phyloP scores from a whole-genome alignment of 495 filamentous ascomycete species.

The Penicillium soppii region DNA sequence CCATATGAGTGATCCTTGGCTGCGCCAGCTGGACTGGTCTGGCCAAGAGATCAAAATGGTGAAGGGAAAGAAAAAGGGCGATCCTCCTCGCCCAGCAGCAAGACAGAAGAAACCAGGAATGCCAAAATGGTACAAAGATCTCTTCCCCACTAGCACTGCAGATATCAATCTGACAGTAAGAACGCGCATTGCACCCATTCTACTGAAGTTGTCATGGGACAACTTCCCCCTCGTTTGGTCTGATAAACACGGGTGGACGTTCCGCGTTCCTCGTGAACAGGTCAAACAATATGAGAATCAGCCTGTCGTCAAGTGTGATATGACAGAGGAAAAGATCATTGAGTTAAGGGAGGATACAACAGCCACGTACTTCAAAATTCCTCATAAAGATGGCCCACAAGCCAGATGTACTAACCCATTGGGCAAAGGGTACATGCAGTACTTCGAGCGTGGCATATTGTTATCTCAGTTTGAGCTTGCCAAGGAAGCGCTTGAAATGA shows the following conservation, averaged over 20 bases:
- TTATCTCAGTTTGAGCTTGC: constrained; percentile 86
- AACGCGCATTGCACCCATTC: constrained; percentile 80
- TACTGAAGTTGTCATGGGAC: constrained; percentile 87
- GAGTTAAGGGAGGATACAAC: constrained; percentile 63
- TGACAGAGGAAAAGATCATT: constrained; percentile 68
- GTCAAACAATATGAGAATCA: constrained; percentile 64
- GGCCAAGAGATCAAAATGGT: constrained; percentile 88
- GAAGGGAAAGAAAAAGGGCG: constrained; percentile 83
- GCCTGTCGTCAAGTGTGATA: constrained; percentile 70
- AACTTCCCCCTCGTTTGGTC: constrained; percentile 89
- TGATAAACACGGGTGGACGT: constrained; percentile 88
- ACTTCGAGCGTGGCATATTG: constrained; percentile 87
- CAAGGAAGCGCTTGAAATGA: constrained; percentile 95
- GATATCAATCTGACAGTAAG: constrained; percentile 80
- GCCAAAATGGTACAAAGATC: constrained; percentile 94
- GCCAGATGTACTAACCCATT: constrained; percentile 82
- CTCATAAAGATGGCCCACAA: constrained; percentile 89
- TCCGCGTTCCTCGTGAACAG: constrained; percentile 68
- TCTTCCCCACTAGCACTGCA: constrained; percentile 65
- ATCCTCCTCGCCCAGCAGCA: constrained; percentile 72
- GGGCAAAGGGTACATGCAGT: constrained; percentile 84
- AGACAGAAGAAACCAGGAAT: constrained; percentile 91
- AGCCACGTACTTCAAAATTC: constrained; percentile 84
- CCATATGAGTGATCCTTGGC: constrained; percentile 80
- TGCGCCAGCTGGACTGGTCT: constrained; percentile 92